Conservation (phyloP, 2,329 filamentous ascomycete species). For the Calonectria pseudoturangicola region DNA sequence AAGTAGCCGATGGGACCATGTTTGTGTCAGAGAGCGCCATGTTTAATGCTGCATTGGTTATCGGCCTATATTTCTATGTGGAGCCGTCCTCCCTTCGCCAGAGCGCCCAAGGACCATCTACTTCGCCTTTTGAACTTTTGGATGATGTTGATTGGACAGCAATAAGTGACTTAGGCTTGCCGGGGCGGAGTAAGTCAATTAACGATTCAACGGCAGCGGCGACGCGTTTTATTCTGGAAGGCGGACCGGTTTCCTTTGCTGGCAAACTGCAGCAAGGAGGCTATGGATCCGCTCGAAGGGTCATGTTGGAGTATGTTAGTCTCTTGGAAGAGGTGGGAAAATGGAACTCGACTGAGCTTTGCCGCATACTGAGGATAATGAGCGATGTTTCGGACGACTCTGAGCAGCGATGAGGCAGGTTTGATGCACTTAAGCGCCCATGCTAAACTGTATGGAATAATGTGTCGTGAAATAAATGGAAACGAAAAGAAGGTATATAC, state of each 20-base stretch:
- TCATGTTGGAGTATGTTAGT: conserved; percentile 10
- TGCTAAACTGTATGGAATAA: too few relatives aligned
- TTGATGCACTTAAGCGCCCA: neutral
- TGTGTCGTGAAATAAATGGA: too few relatives aligned
- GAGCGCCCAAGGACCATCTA: neutral
- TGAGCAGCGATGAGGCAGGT: neutral
- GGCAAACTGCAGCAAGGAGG: conserved; percentile 10
- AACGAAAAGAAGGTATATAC: too few relatives aligned
- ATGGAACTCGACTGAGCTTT: conserved; percentile 14
- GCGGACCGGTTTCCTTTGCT: neutral
- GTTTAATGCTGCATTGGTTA: conserved; percentile 33
- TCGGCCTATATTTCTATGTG: conserved; percentile 8
- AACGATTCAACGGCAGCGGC: neutral
- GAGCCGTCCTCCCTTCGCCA: neutral
- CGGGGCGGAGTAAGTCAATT: neutral
- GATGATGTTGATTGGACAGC: conserved; percentile 6
- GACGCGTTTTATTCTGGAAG: neutral
- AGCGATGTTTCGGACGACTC: conserved; percentile 7
- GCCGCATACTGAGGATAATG: conserved; percentile 17
- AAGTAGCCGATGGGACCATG: conserved; percentile 35
- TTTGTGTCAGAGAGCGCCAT: conserved; percentile 35
- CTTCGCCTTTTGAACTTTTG: neutral
- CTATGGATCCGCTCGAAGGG: conserved; percentile 6
- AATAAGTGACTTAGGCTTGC: neutral
- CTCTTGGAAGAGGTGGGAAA: conserved; percentile 17